These are phyloP conservation scores for Panicum hallii DNA, from an alignment of 202 grass and related monocot genomes.

Conservation along the genomic window DNA sequence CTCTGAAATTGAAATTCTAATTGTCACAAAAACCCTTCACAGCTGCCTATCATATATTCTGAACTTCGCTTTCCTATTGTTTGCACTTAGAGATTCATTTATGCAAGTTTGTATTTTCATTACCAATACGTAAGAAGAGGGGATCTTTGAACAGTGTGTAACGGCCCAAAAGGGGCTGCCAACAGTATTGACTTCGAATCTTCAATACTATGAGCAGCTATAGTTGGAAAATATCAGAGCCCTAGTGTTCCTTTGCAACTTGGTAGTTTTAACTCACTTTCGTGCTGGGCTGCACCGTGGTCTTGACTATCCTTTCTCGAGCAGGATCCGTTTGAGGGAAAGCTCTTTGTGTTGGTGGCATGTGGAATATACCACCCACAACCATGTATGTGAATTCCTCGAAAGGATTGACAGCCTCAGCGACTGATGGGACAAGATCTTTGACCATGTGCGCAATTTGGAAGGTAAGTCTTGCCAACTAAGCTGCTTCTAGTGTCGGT, in stretches of 20 bases:
- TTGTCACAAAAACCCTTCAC: background rate
- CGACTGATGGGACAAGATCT: background rate
- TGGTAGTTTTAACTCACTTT: slow-evolving; percentile 48
- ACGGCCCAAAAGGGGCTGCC: slow-evolving; percentile 33
- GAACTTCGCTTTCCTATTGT: background rate
- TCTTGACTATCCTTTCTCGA: slow-evolving; percentile 41
- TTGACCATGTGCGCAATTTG: slow-evolving; percentile 19
- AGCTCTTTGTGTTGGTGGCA: slow-evolving; percentile 11
- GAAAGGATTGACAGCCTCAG: background rate
- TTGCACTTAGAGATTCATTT: background rate
- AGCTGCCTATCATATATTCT: background rate
- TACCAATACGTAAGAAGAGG: background rate
- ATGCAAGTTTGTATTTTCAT: background rate
- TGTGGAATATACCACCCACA: background rate
- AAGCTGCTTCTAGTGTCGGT: background rate
- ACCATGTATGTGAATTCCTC: background rate
- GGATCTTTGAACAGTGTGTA: slow-evolving; percentile 38
- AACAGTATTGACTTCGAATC: slow-evolving; percentile 28
- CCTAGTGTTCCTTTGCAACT: background rate
- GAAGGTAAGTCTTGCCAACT: slow-evolving; percentile 9
- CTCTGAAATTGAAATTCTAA: background rate
- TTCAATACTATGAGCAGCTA: slow-evolving; percentile 20
- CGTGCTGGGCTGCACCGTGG: slow-evolving; percentile 13
- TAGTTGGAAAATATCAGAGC: slow-evolving; percentile 11
- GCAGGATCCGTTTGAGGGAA: slow-evolving; percentile 16